Base-by-base conservation (phyloP, 495 filamentous ascomycete species). In the Penicillium egyptiacum region DNA sequence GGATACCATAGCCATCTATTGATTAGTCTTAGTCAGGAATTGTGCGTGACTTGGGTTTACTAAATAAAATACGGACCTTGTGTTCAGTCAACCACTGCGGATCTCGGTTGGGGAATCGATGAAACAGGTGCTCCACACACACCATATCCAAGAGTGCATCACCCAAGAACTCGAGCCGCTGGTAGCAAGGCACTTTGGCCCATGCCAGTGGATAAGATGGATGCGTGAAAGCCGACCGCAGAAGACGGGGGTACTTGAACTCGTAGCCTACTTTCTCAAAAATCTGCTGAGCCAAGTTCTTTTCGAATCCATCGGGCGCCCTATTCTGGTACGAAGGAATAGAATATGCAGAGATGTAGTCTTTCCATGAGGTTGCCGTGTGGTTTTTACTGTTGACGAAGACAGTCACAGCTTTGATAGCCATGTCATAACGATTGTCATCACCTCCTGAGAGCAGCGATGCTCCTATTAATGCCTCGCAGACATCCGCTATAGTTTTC, bases 51-150 rank as follows among this genome's bases (percentile, higher is more conserved):
- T 28, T 9, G 22, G 20, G 4, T 16, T 19, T 6, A 4, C 5
- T 2, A 14, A 5, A 17, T 0, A 10, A 16, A 25, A 14, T 20
- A 60, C 73, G 49, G 64, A 82, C 82, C 63, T 97, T 98, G 76
- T 98, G 95, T 73, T 98, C 94, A 2, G 94, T 98, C 31, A 98
- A 81, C 94, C 94, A 98, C 68, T 97, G 92, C 1, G 94, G 93
- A 66, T 97, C 92, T 56, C 85, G 85, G 43, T 83, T 79, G 0
- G 91, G 91, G 67, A 87, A 90, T 11, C 79, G 79, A 57, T 85
- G 74, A 70, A 89, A 98, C 17, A 98, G 75, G 58, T 88, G 82
- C 50, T 90, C 86, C 52, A 98, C 83, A 63, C 86, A 90, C 45
- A 83, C 88, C 85, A 96, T 89, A 64, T 98, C 94, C 2, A 96